phyloP scores from a whole-genome alignment of 225 moss, liverwort and hornwort species.

The Asterella californica region DNA sequence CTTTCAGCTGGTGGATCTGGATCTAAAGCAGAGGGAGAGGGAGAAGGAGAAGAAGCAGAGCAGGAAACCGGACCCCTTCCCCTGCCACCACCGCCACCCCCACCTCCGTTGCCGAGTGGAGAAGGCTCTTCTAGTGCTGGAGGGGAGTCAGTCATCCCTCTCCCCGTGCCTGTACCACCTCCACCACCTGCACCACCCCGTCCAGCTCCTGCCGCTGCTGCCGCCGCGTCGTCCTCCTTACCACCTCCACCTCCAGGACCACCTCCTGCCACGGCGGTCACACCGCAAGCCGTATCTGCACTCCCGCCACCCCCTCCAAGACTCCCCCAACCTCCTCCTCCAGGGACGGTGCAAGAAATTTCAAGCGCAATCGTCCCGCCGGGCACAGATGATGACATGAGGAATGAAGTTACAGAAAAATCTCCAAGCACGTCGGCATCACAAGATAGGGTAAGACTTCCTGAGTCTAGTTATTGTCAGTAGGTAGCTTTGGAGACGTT shows the following conservation, averaged over 20 bases:
- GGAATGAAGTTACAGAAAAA: conserved; percentile 38
- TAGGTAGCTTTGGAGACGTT: not conserved
- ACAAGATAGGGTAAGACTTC: conserved; percentile 33
- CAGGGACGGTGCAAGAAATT: conserved; percentile 63
- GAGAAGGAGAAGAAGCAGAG: conserved; percentile 22
- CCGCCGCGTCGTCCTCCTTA: conserved; percentile 56
- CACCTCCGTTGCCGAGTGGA: conserved; percentile 71
- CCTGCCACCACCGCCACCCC: conserved; percentile 86
- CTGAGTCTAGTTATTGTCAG: not conserved
- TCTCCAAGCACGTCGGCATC: conserved; percentile 11
- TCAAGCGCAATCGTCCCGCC: conserved; percentile 39
- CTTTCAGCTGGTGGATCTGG: conserved; percentile 40
- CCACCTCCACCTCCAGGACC: conserved; percentile 57
- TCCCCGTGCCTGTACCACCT: conserved; percentile 78
- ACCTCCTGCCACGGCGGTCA: conserved; percentile 38
- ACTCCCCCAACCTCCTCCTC: conserved; percentile 75
- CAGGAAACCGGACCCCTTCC: conserved; percentile 50
- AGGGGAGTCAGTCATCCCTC: conserved; percentile 62
- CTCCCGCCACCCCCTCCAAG: conserved; percentile 61
- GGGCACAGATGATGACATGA: conserved; percentile 53
- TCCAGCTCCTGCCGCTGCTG: conserved; percentile 42
- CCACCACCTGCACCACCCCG: conserved; percentile 72
- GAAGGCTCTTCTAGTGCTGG: conserved; percentile 45
- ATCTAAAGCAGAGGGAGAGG: conserved; percentile 27
- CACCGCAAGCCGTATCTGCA: conserved; percentile 21